Base-by-base conservation (phyloP, 2,329 filamentous ascomycete species). In the Chaetoscypha palmicola region DNA sequence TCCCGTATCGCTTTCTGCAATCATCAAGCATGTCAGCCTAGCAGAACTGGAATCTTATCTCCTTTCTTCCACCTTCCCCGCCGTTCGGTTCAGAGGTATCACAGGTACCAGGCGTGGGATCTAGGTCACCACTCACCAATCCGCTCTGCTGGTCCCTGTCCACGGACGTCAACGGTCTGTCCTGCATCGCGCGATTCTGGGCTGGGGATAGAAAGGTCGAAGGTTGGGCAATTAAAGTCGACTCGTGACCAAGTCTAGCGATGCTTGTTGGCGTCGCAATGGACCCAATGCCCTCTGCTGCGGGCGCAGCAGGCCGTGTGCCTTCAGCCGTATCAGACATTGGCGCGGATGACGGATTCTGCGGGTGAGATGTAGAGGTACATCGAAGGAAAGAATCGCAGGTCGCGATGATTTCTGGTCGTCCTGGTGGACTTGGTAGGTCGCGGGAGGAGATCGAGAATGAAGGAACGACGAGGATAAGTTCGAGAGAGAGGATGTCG, bases 1-100 rank as follows among this genome's bases (percentile, higher is more conserved):
- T 95, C 86, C 66, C 92, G 86, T 59, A 97, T 90, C 51, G 86
- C 83, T 71, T 83, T 83, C 90, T 94, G 67, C 53, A 57, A 41
- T 14, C 33, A 23, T 33, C 23, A 45, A 43, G 28, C 24, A 43
- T 46, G 54, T 62, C 54, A 62, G 60, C 57, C 54, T 56, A 37
- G 53, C 44, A 32, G 39, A 38, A 28, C 21, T 5, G 16, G 23
- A 24, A 22, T 20, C 19, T 17, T 32, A 8, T 12, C 14, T 36
- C 23, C 26, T 43, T 17, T 17, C 38, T 36, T 41, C 46, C 41
- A 32, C 40, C 23, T 4, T 17, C 19, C 32, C 17, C 17, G 19
- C 19, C n/a, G 32, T 16, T 17, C 19, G 32, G 32, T 16, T 34
- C 32, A 17, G 11, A 31, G 32, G n/a, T 17, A 3, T 34, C 10